A percentile compares a stretch with the other conserved stretches of the same genome.
Conservation (phyloP, 177 flowering plant species). For the Vitis hybrid region DNA sequence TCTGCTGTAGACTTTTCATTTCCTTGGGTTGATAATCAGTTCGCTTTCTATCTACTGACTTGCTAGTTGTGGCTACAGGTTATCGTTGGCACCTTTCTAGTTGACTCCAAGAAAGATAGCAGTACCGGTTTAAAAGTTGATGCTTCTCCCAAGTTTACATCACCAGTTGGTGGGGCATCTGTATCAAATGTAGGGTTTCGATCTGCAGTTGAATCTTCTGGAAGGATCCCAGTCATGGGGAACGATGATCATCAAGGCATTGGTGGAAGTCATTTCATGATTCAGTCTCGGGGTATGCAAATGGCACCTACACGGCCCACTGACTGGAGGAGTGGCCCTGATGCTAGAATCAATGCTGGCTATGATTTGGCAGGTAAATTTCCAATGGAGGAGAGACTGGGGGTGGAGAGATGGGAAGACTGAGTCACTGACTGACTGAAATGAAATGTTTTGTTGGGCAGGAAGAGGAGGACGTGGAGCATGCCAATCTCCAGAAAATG, state of each 20-base stretch:
- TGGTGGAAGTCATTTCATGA: conserved; percentile 43
- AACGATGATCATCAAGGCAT: conserved; percentile 45
- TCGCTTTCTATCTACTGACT: background rate
- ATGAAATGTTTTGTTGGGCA: conserved; percentile 21
- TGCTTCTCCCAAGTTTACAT: conserved; percentile 40
- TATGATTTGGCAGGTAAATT: conserved; percentile 40
- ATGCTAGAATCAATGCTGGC: conserved; percentile 21
- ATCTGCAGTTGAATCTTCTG: conserved; percentile 43
- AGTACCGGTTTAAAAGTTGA: conserved; percentile 41
- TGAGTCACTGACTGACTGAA: conserved; percentile 5
- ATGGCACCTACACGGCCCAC: conserved; percentile 26
- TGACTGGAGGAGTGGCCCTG: conserved; percentile 47
- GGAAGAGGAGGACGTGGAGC: conserved; percentile 38
- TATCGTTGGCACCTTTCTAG: conserved; percentile 63
- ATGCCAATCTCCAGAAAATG: conserved; percentile 50
- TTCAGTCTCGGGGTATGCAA: conserved; percentile 45
- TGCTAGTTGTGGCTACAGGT: conserved; percentile 42
- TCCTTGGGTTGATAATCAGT: background rate
- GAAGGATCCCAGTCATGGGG: conserved; percentile 37
- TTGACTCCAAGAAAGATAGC: conserved; percentile 51
- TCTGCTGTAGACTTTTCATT: background rate
- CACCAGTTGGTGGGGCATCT: conserved; percentile 38
- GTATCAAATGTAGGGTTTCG: conserved; percentile 40
- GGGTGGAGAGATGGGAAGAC: background rate
- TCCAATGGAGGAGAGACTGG: background rate